Conservation (phyloP, 1,284 basidiomycete genomes). For the Boletus mariae region DNA sequence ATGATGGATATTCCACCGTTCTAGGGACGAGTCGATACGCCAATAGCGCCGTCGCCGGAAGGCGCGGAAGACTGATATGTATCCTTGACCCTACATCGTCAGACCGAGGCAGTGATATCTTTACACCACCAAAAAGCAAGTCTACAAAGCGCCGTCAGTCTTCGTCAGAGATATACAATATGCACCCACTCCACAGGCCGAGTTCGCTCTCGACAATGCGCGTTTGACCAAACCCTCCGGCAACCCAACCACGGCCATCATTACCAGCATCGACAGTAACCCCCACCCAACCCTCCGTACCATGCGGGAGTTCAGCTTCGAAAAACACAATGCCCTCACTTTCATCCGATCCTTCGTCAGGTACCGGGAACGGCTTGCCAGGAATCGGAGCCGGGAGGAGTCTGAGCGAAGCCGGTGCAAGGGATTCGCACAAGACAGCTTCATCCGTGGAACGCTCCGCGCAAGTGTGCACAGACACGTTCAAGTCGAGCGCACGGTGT, state of each 20-base stretch:
- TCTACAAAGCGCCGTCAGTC: constrained; percentile 32
- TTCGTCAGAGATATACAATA: constrained; percentile 8
- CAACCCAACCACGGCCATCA: constrained; percentile 62
- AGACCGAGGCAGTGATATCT: constrained; percentile 30
- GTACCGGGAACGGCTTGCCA: constrained; percentile 55
- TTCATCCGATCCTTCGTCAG: constrained; percentile 66
- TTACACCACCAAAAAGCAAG: constrained; percentile 35
- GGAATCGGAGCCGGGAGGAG: constrained; percentile 59
- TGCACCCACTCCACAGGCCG: constrained; percentile 45
- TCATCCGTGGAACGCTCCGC: constrained; percentile 15
- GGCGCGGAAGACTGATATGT: constrained; percentile 42
- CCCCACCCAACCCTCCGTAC: constrained; percentile 43
- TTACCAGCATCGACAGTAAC: constrained; percentile 47
- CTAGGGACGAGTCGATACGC: constrained; percentile 52
- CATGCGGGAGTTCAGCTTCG: constrained; percentile 43
- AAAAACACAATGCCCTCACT: constrained; percentile 68
- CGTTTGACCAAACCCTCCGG: constrained; percentile 45
- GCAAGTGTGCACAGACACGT: constrained; percentile 46
- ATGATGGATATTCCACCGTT: constrained; percentile 16
- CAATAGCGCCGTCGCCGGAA: constrained; percentile 58
- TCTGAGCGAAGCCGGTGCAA: constrained; percentile 47
- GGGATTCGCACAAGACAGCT: constrained; percentile 35
- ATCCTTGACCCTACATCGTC: constrained; percentile 32
- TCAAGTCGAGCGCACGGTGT: constrained; percentile 41
- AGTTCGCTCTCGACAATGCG: constrained; percentile 34